Conservation (phyloP, 768 basidiomycete species). For the Boletus subcaerulescens region DNA sequence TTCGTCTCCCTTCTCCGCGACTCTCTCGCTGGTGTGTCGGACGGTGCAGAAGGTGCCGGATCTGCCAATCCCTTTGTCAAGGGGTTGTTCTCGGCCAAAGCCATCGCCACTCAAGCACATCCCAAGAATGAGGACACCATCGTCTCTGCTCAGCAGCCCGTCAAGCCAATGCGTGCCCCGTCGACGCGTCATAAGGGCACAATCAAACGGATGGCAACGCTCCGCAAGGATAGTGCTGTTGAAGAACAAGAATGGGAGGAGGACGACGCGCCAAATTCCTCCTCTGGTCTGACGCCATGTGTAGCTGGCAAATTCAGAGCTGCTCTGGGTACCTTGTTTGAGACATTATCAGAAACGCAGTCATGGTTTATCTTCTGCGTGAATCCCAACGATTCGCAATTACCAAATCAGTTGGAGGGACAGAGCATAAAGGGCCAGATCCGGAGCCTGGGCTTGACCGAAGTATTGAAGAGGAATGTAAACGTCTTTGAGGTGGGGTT, state of each 20-base stretch:
- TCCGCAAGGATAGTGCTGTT: constrained; percentile 29
- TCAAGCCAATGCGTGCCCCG: constrained; percentile 92
- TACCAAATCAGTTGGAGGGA: constrained; percentile 92
- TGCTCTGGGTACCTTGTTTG: constrained; percentile 83
- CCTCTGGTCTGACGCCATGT: constrained; percentile 50
- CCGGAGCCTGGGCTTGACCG: constrained; percentile 71
- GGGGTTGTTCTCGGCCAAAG: constrained; percentile 82
- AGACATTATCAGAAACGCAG: constrained; percentile 86
- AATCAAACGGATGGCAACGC: constrained; percentile 47
- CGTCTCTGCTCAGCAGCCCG: constrained; percentile 88
- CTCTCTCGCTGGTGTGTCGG: constrained; percentile 29
- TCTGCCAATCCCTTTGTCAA: constrained; percentile 91
- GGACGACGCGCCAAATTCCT: constrained; percentile 36
- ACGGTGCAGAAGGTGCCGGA: constrained; percentile 65
- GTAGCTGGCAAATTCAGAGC: constrained; percentile 90
- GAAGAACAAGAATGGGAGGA: constrained; percentile 52
- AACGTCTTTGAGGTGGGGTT: constrained; percentile 81
- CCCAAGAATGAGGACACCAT: constrained; percentile 94
- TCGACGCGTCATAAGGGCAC: constrained; percentile 82
- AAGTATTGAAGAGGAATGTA: constrained; percentile 65
- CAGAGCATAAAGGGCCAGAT: constrained; percentile 91
- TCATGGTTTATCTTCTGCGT: constrained; percentile 91
- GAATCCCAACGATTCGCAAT: constrained; percentile 92
- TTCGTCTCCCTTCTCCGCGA: constrained; percentile 89
- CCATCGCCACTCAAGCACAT: constrained; percentile 89